phyloP scores from a whole-genome alignment of 805 yeast species.

The Hanseniaspora occidentalis region DNA sequence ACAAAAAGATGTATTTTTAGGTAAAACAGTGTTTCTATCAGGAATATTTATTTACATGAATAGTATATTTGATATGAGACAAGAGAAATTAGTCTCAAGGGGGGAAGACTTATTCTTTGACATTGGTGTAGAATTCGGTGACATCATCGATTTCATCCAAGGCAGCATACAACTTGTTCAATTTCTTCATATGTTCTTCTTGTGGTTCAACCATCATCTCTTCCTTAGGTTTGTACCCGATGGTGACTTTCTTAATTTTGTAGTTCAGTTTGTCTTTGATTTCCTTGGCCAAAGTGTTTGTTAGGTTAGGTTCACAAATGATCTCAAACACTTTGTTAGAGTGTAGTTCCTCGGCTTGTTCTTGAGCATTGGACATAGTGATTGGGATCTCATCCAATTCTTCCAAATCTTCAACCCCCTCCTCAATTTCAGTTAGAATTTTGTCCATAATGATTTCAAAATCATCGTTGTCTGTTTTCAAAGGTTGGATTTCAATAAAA shows the following conservation, averaged over 20 bases:
- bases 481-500: conserved; percentile 39
- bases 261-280: conserved; percentile 35
- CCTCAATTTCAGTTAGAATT: conserved; percentile 23
- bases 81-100: background rate
- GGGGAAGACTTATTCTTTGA: conserved; percentile 23
- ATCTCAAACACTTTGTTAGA: conserved; percentile 30
- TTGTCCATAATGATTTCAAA: conserved; percentile 9
- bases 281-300: conserved; percentile 46
- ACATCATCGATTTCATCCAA: conserved; percentile 80
- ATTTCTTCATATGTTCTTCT: conserved; percentile 32
- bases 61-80: background rate
- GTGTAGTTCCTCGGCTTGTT: conserved; percentile 15
- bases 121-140: conserved; percentile 64
- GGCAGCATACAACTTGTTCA: conserved; percentile 43
- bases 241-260: conserved; percentile 57
- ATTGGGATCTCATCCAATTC: conserved; percentile 27
- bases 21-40: too few relatives aligned
- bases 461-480: conserved; percentile 19
- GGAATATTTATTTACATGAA: background rate
- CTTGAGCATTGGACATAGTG: conserved; percentile 23
- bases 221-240: conserved; percentile 50
- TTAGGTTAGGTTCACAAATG: conserved; percentile 50
- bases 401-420: conserved; percentile 69
- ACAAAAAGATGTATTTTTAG: background rate
- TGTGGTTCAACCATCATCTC: conserved; percentile 43